Evolutionary conservation across 2,329 filamentous ascomycete genomes (phyloP).

Genomic region (Ceratocystis smalleyi): DNA sequence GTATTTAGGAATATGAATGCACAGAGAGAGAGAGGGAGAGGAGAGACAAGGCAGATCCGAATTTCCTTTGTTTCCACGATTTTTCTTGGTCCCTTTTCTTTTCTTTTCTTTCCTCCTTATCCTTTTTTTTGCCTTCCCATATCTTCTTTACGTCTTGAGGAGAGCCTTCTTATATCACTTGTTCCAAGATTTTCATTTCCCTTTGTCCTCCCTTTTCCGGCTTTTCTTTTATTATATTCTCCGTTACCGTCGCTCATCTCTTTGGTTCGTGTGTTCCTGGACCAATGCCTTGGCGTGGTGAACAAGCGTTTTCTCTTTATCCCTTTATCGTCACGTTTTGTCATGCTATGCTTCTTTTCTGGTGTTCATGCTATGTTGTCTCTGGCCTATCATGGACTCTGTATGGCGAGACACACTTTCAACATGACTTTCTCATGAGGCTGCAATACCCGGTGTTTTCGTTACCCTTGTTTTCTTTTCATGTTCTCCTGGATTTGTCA

Average conservation of each 20-base stretch:
- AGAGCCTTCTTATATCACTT: constrained; percentile 17
- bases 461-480: neutral
- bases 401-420: neutral
- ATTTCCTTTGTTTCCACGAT: neutral
- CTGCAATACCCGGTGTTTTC: neutral
- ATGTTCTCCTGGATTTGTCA: neutral
- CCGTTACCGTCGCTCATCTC: too few relatives aligned
- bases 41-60: neutral
- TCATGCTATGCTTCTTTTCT: constrained; percentile 6
- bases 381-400: neutral
- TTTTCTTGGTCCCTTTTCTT: constrained; percentile 2
- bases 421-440: neutral
- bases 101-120: constrained; percentile 16
- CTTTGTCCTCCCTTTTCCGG: constrained; percentile 20
- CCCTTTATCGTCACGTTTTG: neutral
- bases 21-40: neutral
- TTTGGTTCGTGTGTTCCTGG: constrained; percentile 1
- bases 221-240: too few relatives aligned
- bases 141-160: constrained; percentile 18
- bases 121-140: constrained; percentile 16
- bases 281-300: neutral
- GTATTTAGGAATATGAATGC: constrained; percentile 13
- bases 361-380: neutral
- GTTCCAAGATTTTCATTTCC: constrained; percentile 19
- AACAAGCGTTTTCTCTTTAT: constrained; percentile 3